Evolutionary conservation across 202 grass and related monocot genomes (phyloP).

Genomic region (Schoenoplectus tabernaemontani): DNA sequence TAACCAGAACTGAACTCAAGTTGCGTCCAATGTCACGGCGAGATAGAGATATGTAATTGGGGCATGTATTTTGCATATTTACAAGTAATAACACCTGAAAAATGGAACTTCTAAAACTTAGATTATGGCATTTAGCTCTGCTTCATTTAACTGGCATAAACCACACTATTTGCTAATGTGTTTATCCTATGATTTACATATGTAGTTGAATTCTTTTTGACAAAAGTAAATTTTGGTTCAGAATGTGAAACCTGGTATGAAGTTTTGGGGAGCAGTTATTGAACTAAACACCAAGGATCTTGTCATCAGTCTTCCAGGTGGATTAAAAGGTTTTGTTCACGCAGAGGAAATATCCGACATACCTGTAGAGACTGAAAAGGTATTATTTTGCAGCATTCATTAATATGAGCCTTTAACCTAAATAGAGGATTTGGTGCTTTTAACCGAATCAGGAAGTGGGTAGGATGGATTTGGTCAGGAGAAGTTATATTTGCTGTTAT

Average conservation of each 20-base stretch:
- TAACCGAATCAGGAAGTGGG: background rate
- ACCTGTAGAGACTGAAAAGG: conserved; percentile 40
- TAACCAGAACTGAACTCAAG: background rate
- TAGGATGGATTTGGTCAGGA: background rate
- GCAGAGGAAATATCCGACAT: conserved; percentile 65
- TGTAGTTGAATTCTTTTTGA: background rate
- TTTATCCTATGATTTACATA: no score
- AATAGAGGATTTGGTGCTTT: background rate
- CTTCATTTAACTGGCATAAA: background rate
- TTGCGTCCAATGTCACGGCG: no score
- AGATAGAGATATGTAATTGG: no score
- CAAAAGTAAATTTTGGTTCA: conserved; percentile 24
- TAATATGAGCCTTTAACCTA: background rate
- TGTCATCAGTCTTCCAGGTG: conserved; percentile 80
- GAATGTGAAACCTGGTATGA: conserved; percentile 94
- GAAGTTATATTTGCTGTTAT: background rate
- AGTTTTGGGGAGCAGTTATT: conserved; percentile 70
- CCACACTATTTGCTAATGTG: background rate
- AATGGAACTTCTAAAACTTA: background rate
- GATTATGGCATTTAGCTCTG: background rate
- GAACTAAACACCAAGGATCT: conserved; percentile 90
- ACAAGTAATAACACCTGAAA: background rate
- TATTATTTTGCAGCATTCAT: conserved; percentile 28
- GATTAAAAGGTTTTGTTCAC: conserved; percentile 81
- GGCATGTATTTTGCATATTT: no score